Evolutionary conservation across 2,329 filamentous ascomycete species (phyloP).

Genomic region (Niveomyces coronatus): DNA sequence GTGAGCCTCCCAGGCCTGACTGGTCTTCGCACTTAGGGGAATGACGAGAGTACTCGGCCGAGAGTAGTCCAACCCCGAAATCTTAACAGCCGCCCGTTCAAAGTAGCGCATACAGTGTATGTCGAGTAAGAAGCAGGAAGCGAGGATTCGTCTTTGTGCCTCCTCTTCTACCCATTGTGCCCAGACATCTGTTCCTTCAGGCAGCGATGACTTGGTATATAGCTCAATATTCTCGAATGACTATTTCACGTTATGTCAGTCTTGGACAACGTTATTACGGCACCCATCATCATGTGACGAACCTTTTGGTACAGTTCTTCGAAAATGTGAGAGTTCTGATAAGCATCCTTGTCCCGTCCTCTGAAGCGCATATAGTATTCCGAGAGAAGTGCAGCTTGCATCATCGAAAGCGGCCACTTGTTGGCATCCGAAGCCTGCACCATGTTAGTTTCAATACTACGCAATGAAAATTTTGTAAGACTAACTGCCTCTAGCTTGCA

Average conservation of each 20-base stretch:
- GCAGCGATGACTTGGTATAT: background rate
- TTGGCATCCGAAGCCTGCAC: slow-evolving; percentile 27
- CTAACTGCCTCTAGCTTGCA: slow-evolving; percentile 41
- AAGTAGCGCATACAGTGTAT: slow-evolving; percentile 44
- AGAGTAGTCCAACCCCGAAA: slow-evolving; percentile 27
- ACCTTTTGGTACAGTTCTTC: slow-evolving; percentile 43
- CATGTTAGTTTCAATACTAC: slow-evolving; percentile 12
- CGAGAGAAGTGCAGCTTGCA: slow-evolving; percentile 45
- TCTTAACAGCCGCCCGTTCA: slow-evolving; percentile 32
- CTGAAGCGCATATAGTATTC: slow-evolving; percentile 46
- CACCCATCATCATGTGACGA: slow-evolving; percentile 25
- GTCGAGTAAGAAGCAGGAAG: slow-evolving; percentile 47
- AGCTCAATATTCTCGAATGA: background rate
- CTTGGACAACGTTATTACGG: slow-evolving; percentile 6
- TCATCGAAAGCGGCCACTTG: slow-evolving; percentile 38
- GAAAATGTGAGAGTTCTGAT: slow-evolving; percentile 39
- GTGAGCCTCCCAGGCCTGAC: slow-evolving; percentile 38
- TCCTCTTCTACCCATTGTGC: slow-evolving; percentile 42
- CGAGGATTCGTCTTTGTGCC: slow-evolving; percentile 41
- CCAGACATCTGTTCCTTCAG: slow-evolving; percentile 20
- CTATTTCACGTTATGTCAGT: slow-evolving; percentile 1
- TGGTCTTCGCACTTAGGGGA: slow-evolving; percentile 34
- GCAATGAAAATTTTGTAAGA: slow-evolving; percentile 13
- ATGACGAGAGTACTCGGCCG: slow-evolving; percentile 28
- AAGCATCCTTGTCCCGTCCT: slow-evolving; percentile 36